These are phyloP conservation scores for Anthracocystis walkeri DNA, from an alignment of 1,284 basidiomycete species.

Conservation along the genomic window DNA sequence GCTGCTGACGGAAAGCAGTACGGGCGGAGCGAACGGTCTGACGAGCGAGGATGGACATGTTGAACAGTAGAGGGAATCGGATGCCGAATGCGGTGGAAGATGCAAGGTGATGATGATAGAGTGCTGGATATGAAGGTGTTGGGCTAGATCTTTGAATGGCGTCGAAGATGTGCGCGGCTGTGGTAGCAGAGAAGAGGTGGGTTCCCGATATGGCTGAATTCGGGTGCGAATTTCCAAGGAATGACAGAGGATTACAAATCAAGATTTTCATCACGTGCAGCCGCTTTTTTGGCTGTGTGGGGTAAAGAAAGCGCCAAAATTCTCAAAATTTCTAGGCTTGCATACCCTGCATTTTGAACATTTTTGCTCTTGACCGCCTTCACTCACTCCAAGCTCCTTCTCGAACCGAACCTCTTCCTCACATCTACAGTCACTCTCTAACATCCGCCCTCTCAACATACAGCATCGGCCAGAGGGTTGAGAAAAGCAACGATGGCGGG, in stretches of 20 bases:
- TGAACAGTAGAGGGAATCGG: neutral
- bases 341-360: slow-evolving; percentile 5
- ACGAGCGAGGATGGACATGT: slow-evolving; percentile 57
- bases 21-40: slow-evolving; percentile 56
- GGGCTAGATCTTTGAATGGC: slow-evolving; percentile 19
- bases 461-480: neutral
- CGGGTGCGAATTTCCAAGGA: slow-evolving; percentile 31
- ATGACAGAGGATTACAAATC: slow-evolving; percentile 33
- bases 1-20: slow-evolving; percentile 55
- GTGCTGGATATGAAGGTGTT: neutral
- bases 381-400: neutral
- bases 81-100: neutral
- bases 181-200: neutral
- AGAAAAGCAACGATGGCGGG: slow-evolving; percentile 13
- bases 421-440: neutral
- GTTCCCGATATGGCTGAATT: slow-evolving; percentile 18
- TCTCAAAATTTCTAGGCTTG: slow-evolving; percentile 14
- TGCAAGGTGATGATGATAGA: slow-evolving; percentile 5
- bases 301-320: no score
- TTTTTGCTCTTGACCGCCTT: neutral
- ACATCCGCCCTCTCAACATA: neutral
- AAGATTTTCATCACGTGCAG: slow-evolving; percentile 30
- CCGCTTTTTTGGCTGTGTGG: slow-evolving; percentile 16
- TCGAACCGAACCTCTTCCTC: neutral
- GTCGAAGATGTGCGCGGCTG: slow-evolving; percentile 7